Evolutionary conservation across 306 rosid genomes (phyloP), one percentile per base, ranked within the genome.

Genomic region (Trichosanthes cucumerina): DNA sequence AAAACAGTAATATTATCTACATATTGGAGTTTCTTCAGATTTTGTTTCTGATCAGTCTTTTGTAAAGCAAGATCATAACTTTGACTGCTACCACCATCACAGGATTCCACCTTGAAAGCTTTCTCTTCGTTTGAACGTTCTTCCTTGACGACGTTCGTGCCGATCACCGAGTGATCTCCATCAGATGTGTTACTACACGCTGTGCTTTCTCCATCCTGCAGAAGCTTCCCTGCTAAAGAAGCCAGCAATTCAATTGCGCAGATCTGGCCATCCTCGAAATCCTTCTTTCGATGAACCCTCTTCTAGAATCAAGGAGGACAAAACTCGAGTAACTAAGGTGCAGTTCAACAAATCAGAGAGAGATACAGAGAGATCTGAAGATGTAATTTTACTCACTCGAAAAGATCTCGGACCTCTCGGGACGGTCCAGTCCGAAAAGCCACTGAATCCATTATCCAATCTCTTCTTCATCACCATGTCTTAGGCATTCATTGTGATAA

Each of bases 381-480:
- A 53, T 49, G 60, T 26, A 56, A 71, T 10, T 54, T 56, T 54
- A 82, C 96, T 88, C 86, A 94, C 98, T 84, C 97, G 84, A 76
- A 84, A 88, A 88, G 98, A 90, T 86, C 98, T 87, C 79, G 92
- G 97, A 82, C 85, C 88, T 83, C 83, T 88, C 64, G 98, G 97
- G 82, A 92, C 80, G 64, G 79, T 57, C n/a, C 92, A 89, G 82
- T 85, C 90, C 78, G 75, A 89, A 85, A 92, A 87, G 81, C 96
- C 95, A 82, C 77, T 58, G 66, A 87, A 83, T 86, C 91, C 92
- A 86, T 86, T 57, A 75, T 88, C 87, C 34, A 83, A 76, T 83
- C 84, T 91, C 79, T 86, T 92, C 93, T 92, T 90, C 87, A 81
- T 86, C 94, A 90, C 94, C 98, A 94, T 94, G 86, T 84, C 85